Conservation (phyloP, 2,329 filamentous ascomycete genomes). For the Fusarium longipes region DNA sequence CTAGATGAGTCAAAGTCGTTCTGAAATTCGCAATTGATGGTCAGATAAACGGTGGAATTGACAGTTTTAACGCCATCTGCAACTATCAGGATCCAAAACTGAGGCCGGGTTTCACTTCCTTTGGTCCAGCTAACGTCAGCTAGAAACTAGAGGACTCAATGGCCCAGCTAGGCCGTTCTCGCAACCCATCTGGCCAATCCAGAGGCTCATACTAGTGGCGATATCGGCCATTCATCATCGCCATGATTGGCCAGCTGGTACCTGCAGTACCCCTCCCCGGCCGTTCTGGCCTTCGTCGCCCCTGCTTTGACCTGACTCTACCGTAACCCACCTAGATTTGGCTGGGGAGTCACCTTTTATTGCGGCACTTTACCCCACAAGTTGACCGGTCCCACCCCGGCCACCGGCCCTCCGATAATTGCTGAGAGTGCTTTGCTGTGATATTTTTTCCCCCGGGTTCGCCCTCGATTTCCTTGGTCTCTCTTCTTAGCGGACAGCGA, state of each 20-base stretch:
- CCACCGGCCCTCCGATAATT: slow-evolving; percentile 36
- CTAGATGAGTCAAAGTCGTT: slow-evolving; percentile 6
- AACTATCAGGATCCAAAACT: background rate
- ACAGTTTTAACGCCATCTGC: background rate
- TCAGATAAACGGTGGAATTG: background rate
- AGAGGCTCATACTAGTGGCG: slow-evolving; percentile 38
- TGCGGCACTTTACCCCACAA: slow-evolving; percentile 36
- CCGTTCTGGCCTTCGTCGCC: slow-evolving; percentile 19
- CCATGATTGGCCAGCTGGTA: slow-evolving; percentile 24
- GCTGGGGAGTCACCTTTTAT: slow-evolving; percentile 30
- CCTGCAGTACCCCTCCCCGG: slow-evolving; percentile 16
- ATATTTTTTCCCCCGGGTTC: slow-evolving; percentile 31
- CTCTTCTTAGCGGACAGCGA: slow-evolving; percentile 15
- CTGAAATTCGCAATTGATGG: slow-evolving; percentile 1
- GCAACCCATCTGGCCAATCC: slow-evolving; percentile 29
- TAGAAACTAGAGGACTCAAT: background rate
- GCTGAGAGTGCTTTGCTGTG: slow-evolving; percentile 1
- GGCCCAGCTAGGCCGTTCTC: slow-evolving; percentile 1
- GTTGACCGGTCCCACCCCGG: slow-evolving; percentile 36
- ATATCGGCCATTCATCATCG: slow-evolving; percentile 39
- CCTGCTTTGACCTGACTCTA: slow-evolving; percentile 20
- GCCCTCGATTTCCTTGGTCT: slow-evolving; percentile 20
- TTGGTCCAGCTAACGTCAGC: slow-evolving; percentile 23
- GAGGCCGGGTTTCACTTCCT: slow-evolving; percentile 18
- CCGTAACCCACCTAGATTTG: slow-evolving; percentile 15